These are phyloP conservation scores for Phytomonas sp. DNA, from an alignment of 208 protist species.

Conservation along the genomic window DNA sequence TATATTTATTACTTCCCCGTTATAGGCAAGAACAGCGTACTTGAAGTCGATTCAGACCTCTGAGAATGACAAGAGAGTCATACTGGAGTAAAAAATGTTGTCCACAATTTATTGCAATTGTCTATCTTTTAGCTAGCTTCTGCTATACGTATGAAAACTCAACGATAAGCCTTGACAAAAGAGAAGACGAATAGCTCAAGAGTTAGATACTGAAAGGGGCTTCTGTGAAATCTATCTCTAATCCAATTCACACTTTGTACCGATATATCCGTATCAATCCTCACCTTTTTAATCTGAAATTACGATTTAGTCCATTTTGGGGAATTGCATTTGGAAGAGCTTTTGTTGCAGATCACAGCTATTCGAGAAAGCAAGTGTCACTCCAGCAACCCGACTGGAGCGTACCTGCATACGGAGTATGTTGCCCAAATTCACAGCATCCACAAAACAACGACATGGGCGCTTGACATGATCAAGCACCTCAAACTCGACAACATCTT, in stretches of 20 bases:
- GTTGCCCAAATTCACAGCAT: conserved; percentile 79
- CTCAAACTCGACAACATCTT: conserved; percentile 86
- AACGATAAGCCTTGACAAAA: neutral
- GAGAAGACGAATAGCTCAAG: conserved; percentile 4
- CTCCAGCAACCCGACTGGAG: conserved; percentile 73
- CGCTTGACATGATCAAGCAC: conserved; percentile 78
- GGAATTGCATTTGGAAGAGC: conserved; percentile 88
- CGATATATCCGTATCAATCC: neutral
- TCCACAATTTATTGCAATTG: neutral
- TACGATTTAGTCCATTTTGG: conserved; percentile 15
- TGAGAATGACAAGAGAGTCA: neutral
- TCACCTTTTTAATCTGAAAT: neutral
- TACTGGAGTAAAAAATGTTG: neutral
- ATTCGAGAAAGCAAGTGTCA: conserved; percentile 72
- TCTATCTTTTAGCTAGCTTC: conserved; percentile 1
- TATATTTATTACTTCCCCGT: neutral
- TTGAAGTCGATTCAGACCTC: conserved; percentile 1
- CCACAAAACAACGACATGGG: conserved; percentile 82
- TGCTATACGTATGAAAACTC: neutral
- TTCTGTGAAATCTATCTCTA: neutral
- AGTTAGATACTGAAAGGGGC: neutral
- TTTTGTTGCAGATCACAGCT: conserved; percentile 88
- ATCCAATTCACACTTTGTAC: neutral
- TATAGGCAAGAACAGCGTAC: neutral
- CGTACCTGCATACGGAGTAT: conserved; percentile 78